Evolutionary conservation across 2,329 filamentous ascomycete species (phyloP).

Genomic region (Ophiostoma australiae): DNA sequence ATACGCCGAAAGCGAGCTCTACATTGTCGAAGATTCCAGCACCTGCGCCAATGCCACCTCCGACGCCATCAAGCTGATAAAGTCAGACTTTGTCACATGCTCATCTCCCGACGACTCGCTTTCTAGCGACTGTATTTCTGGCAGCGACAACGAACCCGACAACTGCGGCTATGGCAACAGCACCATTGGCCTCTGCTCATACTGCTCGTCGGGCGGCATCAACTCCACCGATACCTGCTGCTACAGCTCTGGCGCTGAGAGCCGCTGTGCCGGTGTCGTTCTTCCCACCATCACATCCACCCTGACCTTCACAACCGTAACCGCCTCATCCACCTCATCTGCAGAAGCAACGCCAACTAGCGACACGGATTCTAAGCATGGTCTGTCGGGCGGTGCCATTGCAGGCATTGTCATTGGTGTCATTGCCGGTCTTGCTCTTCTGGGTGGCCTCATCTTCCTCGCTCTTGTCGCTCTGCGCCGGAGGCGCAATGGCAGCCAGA

Average conservation of each 20-base stretch:
- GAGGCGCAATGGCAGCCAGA: slow-evolving; percentile 52
- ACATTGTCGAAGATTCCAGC: slow-evolving; percentile 66
- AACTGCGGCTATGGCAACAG: slow-evolving; percentile 80
- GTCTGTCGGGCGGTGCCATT: slow-evolving; percentile 77
- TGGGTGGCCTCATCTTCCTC: slow-evolving; percentile 66
- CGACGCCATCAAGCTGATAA: slow-evolving; percentile 69
- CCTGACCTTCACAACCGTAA: slow-evolving; percentile 52
- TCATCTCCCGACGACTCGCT: slow-evolving; percentile 76
- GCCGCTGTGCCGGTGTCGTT: slow-evolving; percentile 67
- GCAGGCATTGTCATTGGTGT: slow-evolving; percentile 86
- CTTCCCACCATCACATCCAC: slow-evolving; percentile 71
- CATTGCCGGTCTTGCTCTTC: slow-evolving; percentile 62
- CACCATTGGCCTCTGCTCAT: slow-evolving; percentile 74
- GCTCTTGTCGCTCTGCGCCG: slow-evolving; percentile 54
- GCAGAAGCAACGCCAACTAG: slow-evolving; percentile 35
- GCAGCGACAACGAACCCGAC: slow-evolving; percentile 70
- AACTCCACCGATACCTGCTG: slow-evolving; percentile 97
- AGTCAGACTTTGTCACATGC: slow-evolving; percentile 89
- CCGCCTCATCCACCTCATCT: slow-evolving; percentile 45
- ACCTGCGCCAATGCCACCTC: slow-evolving; percentile 64
- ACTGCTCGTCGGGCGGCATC: slow-evolving; percentile 74
- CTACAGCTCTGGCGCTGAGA: slow-evolving; percentile 70
- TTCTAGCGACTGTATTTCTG: slow-evolving; percentile 68
- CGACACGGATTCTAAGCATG: slow-evolving; percentile 31
- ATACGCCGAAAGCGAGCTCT: slow-evolving; percentile 82